These are phyloP conservation scores for Venturia carpophila DNA, from an alignment of 2,329 filamentous ascomycete species.

Conservation along the genomic window DNA sequence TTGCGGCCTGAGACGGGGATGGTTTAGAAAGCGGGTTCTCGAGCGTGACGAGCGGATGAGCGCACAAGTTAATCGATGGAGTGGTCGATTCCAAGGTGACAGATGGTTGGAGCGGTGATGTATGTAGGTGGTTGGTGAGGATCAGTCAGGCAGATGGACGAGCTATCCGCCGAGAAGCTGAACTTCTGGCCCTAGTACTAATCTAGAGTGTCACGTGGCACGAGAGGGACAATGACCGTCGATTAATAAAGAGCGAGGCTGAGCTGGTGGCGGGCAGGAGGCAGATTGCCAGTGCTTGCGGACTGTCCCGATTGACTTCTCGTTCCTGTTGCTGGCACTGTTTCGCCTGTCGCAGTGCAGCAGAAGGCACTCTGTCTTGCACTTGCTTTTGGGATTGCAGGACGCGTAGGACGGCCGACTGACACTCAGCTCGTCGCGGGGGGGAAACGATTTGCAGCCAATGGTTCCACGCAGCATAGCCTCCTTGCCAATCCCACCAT, in stretches of 20 bases:
- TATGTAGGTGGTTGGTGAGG: neutral
- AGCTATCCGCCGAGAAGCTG: neutral
- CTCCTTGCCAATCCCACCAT: constrained; percentile 1
- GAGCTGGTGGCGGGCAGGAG: neutral
- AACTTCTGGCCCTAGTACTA: neutral
- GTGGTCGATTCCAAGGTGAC: neutral
- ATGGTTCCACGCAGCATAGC: neutral
- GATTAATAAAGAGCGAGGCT: constrained; percentile 10
- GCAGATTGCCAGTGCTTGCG: neutral
- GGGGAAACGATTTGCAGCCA: neutral
- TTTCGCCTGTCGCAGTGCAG: neutral
- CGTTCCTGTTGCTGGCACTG: neutral
- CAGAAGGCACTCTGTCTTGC: neutral
- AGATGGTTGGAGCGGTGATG: constrained; percentile 9
- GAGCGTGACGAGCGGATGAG: constrained; percentile 25
- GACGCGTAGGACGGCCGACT: neutral
- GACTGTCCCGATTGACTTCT: neutral
- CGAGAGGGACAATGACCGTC: neutral
- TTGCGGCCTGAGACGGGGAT: constrained; percentile 20
- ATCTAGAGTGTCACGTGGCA: neutral
- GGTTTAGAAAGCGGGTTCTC: constrained; percentile 13
- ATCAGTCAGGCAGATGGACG: neutral
- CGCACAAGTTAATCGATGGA: neutral
- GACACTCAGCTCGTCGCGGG: neutral
- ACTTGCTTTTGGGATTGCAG: neutral